Percentiles rank a stretch among this genome's conserved stretches.
Conservation (phyloP, 208 protist species). For the Trypanosoma theileri region DNA sequence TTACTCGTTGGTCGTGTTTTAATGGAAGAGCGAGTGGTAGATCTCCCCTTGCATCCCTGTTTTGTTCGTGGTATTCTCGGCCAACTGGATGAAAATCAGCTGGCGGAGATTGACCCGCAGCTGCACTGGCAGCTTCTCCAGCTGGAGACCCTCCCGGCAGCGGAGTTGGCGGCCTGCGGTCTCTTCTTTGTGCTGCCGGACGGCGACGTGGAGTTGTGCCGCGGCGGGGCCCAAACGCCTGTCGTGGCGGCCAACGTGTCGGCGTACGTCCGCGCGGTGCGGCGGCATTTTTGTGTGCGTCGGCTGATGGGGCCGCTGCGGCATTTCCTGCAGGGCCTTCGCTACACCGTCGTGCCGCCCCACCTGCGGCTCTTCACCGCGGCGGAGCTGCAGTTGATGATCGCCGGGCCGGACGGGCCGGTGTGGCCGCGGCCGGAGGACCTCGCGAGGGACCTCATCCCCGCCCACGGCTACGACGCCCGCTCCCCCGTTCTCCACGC, state of each 20-base stretch:
- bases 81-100: conserved; percentile 19
- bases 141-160: conserved; percentile 31
- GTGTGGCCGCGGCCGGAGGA: conserved; percentile 57
- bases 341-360: conserved; percentile 40
- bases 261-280: conserved; percentile 40
- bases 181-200: conserved; percentile 57
- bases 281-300: conserved; percentile 43
- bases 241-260: conserved; percentile 50
- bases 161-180: conserved; percentile 47
- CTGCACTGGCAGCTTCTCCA: conserved; percentile 41
- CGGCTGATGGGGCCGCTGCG: conserved; percentile 32
- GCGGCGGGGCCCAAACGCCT: conserved; percentile 11
- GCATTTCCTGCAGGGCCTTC: conserved; percentile 54
- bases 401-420: conserved; percentile 54
- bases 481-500: conserved; percentile 49
- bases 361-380: conserved; percentile 64
- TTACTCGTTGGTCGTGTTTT: conserved; percentile 64
- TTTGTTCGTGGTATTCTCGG: conserved; percentile 58
- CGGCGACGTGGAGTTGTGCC: conserved; percentile 28
- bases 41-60: conserved; percentile 60
- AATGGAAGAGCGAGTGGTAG: conserved; percentile 43
- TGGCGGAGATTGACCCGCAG: conserved; percentile 44
- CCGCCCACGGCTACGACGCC: conserved; percentile 66
- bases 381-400: conserved; percentile 50
- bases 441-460: conserved; percentile 41